Conservation (phyloP, 2,329 filamentous ascomycete species). For the Colletotrichum musae region DNA sequence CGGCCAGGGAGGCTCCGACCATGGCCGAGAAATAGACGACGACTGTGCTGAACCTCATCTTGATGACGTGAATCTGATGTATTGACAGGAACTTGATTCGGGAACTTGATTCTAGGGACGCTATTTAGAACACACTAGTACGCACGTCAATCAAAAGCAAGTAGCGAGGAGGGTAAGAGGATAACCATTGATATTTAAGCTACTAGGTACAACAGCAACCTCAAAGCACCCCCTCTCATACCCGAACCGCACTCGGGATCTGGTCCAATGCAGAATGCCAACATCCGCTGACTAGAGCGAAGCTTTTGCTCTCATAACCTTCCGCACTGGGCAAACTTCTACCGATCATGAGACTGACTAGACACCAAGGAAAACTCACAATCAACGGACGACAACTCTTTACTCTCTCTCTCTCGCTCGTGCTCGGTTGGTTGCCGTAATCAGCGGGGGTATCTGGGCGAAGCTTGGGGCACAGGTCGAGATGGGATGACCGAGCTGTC, state of each 20-base stretch:
- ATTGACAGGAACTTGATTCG: background rate
- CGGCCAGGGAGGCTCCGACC: slow-evolving; percentile 18
- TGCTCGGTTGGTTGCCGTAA: slow-evolving; percentile 1
- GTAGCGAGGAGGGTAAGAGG: background rate
- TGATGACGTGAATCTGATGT: background rate
- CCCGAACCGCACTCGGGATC: background rate
- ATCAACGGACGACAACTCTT: too few relatives aligned
- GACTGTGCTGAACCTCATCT: slow-evolving; percentile 27
- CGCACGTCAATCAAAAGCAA: background rate
- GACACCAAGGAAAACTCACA: background rate
- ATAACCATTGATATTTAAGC: slow-evolving; percentile 30
- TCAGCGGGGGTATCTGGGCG: slow-evolving; percentile 19
- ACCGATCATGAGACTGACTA: slow-evolving; percentile 33
- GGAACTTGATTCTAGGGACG: background rate
- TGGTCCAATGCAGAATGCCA: too few relatives aligned
- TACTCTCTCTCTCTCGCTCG: background rate
- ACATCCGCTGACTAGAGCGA: background rate
- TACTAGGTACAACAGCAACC: background rate
- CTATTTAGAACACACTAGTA: background rate
- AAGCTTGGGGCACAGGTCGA: slow-evolving; percentile 27
- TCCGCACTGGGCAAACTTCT: slow-evolving; percentile 25
- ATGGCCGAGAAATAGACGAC: slow-evolving; percentile 22
- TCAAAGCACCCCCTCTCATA: slow-evolving; percentile 8
- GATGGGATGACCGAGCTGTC: slow-evolving; percentile 31
- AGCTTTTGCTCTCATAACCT: slow-evolving; percentile 30